Evolutionary conservation across 2,329 filamentous ascomycete species (phyloP).

Genomic region (Colletotrichum musae): DNA sequence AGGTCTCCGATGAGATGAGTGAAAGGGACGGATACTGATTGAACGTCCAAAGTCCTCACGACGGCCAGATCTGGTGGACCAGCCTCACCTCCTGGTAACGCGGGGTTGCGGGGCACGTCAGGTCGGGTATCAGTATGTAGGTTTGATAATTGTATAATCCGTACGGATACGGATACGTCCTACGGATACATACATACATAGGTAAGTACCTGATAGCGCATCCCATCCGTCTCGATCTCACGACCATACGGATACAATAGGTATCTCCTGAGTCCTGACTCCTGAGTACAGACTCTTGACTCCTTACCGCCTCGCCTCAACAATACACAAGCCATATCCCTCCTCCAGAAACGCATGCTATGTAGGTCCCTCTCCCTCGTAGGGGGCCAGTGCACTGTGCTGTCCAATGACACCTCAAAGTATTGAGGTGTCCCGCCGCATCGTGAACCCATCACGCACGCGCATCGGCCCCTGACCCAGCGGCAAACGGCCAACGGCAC

Average conservation of each 20-base stretch:
- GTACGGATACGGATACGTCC: no score
- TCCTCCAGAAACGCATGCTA: conserved; percentile 13
- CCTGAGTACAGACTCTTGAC: no score
- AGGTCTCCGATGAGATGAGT: not conserved
- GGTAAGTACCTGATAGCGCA: not conserved
- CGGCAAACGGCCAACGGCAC: not conserved
- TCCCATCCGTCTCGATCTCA: not conserved
- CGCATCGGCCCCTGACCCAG: conserved; percentile 12
- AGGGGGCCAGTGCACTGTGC: not conserved
- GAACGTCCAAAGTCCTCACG: no score
- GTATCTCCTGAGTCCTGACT: no score
- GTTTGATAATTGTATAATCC: no score
- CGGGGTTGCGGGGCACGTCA: conserved; percentile 39
- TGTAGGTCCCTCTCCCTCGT: conserved; percentile 1
- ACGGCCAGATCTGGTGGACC: conserved; percentile 37
- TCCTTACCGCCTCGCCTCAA: conserved; percentile 32
- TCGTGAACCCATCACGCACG: conserved; percentile 21
- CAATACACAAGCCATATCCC: conserved; percentile 23
- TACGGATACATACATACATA: no score
- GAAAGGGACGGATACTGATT: no score
- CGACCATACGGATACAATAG: no score
- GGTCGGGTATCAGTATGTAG: no score
- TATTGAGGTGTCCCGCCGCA: conserved; percentile 5
- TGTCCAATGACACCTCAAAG: no score
- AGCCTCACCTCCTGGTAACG: conserved; percentile 33